A percentile compares a stretch with the other conserved stretches of the same genome.
These are phyloP conservation scores for Lactarius sanguifluus DNA, from an alignment of 768 basidiomycete species.

Conservation along the genomic window DNA sequence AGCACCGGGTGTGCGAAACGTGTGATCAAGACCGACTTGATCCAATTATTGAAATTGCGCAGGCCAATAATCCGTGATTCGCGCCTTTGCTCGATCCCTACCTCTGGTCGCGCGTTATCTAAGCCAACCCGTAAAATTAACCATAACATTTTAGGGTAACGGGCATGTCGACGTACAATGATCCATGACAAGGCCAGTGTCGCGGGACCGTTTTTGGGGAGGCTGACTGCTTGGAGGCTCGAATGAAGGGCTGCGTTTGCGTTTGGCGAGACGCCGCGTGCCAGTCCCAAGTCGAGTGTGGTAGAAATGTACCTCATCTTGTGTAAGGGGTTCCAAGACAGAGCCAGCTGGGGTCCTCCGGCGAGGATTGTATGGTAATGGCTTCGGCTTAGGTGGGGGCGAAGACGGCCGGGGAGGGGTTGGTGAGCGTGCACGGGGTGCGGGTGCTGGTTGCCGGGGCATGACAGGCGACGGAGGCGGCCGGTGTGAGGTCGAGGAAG, in stretches of 20 bases:
- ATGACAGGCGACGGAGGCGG: conserved; percentile 27
- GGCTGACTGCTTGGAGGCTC: conserved; percentile 31
- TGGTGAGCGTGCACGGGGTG: conserved; percentile 27
- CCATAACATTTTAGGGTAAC: background rate
- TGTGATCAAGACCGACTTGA: conserved; percentile 94
- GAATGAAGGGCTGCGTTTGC: conserved; percentile 32
- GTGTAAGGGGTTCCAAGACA: conserved; percentile 32
- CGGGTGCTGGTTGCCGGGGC: conserved; percentile 22
- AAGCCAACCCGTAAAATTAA: conserved; percentile 11
- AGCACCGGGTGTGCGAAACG: conserved; percentile 80
- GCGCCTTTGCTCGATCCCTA: conserved; percentile 78
- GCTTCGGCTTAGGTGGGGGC: conserved; percentile 30
- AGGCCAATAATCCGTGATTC: conserved; percentile 95
- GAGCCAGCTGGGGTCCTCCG: conserved; percentile 34
- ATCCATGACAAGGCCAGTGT: conserved; percentile 68
- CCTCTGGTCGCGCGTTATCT: conserved; percentile 95
- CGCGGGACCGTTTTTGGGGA: conserved; percentile 52
- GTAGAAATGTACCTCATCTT: conserved; percentile 29
- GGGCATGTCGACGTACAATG: conserved; percentile 60
- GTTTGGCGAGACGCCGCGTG: conserved; percentile 36
- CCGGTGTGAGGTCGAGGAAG: conserved; percentile 27
- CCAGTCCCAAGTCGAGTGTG: conserved; percentile 37
- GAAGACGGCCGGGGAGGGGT: conserved; percentile 29
- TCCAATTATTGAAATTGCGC: conserved; percentile 99
- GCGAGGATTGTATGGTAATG: conserved; percentile 28